phyloP scores from a whole-genome alignment of 1,284 basidiomycete species.

The Meira nashicola region DNA sequence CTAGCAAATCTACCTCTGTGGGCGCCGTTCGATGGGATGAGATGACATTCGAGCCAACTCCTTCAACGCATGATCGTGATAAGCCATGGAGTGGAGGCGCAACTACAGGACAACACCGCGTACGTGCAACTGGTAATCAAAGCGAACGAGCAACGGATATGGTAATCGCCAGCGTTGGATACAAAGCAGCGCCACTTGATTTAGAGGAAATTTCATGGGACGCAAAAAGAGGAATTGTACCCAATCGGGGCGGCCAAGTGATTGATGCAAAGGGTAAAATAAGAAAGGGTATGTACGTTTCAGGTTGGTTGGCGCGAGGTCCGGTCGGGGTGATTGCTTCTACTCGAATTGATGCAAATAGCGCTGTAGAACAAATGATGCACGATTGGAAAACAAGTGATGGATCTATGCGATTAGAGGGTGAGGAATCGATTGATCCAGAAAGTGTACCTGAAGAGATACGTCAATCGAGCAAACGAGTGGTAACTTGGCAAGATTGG shows the following conservation, averaged over 20 bases:
- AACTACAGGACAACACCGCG: background rate
- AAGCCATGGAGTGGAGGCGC: constrained; percentile 1
- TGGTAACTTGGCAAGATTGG: constrained; percentile 68
- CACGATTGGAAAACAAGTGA: constrained; percentile 55
- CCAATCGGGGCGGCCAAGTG: constrained; percentile 24
- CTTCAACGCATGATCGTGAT: background rate
- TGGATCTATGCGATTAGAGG: background rate
- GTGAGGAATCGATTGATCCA: background rate
- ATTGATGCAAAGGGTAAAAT: constrained; percentile 2
- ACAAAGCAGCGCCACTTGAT: constrained; percentile 65
- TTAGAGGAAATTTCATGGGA: constrained; percentile 19
- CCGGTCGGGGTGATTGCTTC: constrained; percentile 86
- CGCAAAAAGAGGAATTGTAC: constrained; percentile 14
- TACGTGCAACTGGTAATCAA: constrained; percentile 59
- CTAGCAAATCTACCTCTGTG: constrained; percentile 2
- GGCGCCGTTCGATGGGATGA: constrained; percentile 33
- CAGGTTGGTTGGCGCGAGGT: constrained; percentile 89
- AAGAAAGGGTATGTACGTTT: constrained; percentile 69
- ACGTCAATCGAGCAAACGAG: constrained; percentile 23
- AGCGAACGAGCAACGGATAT: constrained; percentile 65
- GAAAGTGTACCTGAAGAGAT: constrained; percentile 10
- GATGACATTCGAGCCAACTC: constrained; percentile 15
- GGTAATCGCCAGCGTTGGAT: constrained; percentile 83
- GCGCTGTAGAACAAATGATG: constrained; percentile 68
- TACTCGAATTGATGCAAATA: constrained; percentile 90